phyloP scores from a whole-genome alignment of 2,329 filamentous ascomycete species.

The Chaetomiaceae sp. region DNA sequence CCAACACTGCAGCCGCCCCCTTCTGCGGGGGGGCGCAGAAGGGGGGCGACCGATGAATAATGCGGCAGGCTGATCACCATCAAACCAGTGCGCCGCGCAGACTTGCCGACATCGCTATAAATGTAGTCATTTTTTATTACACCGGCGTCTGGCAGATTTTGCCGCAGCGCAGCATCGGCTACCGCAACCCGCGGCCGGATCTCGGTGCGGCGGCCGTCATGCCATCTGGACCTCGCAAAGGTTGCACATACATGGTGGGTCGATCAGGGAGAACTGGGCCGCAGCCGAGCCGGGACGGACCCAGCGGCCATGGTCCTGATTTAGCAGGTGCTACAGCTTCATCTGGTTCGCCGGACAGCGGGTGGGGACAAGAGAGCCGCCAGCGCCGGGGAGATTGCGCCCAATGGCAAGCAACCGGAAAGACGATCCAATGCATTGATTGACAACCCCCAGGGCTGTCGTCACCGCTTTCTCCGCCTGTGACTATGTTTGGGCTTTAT shows the following conservation, averaged over 20 bases:
- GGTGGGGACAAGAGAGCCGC: conserved; percentile 8
- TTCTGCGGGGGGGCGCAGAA: not conserved
- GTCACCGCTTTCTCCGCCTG: not conserved
- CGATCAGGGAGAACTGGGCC: not conserved
- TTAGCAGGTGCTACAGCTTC: conserved; percentile 22
- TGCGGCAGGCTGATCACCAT: no score
- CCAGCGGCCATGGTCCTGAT: conserved; percentile 14
- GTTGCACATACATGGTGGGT: conserved; percentile 6
- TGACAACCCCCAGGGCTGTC: not conserved
- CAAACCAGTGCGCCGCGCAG: not conserved
- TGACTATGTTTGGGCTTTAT: not conserved
- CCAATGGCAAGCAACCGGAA: not conserved
- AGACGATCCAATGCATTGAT: conserved; percentile 1
- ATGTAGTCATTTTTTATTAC: not conserved
- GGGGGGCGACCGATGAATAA: no score
- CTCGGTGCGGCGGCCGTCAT: conserved; percentile 1
- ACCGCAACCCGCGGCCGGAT: conserved; percentile 4
- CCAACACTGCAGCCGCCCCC: conserved; percentile 5
- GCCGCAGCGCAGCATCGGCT: conserved; percentile 7
- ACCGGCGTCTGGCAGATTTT: conserved; percentile 1
- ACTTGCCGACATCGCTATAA: conserved; percentile 17
- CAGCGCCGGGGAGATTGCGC: not conserved
- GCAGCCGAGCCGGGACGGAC: conserved; percentile 16
- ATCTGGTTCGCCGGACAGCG: conserved; percentile 13
- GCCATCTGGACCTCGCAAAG: not conserved